A percentile compares a stretch with the other conserved stretches of the same genome.
Conservation (phyloP, 2,329 filamentous ascomycete species). For the Aspergillus bombycis region DNA sequence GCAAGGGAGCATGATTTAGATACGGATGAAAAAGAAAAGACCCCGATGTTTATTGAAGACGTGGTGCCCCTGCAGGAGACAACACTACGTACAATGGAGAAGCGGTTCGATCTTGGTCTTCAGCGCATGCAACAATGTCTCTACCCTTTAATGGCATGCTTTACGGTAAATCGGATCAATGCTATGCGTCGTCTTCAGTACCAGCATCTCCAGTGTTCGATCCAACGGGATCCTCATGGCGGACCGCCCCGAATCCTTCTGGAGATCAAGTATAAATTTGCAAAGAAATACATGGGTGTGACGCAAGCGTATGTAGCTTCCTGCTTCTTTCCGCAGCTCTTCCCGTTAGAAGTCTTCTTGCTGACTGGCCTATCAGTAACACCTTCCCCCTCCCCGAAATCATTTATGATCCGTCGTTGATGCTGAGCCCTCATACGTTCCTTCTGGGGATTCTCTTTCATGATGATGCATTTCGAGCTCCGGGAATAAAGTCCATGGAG, state of each 20-base stretch:
- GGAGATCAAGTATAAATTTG: constrained; percentile 10
- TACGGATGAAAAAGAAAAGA: too few species aligned
- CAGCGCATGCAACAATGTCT: too few species aligned
- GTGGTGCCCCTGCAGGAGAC: constrained; percentile 1
- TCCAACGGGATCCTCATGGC: background rate
- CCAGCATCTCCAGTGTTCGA: too few species aligned
- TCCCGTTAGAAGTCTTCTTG: background rate
- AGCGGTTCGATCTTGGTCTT: background rate
- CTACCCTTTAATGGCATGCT: too few species aligned
- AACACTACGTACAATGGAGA: background rate
- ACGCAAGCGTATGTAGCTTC: constrained; percentile 7
- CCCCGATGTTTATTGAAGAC: constrained; percentile 5
- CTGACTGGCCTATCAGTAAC: constrained; percentile 14
- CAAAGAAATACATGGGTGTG: constrained; percentile 9
- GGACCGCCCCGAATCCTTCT: constrained; percentile 5
- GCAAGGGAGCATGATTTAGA: too few species aligned
- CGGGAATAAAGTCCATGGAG: constrained; percentile 11
- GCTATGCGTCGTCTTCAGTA: too few species aligned
- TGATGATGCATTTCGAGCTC: constrained; percentile 17
- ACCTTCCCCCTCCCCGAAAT: constrained; percentile 26
- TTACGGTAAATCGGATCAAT: too few species aligned
- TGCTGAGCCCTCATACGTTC: constrained; percentile 22
- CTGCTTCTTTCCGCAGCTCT: background rate
- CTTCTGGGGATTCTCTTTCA: constrained; percentile 22
- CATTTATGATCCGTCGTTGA: constrained; percentile 24